Conservation (phyloP, 176 grass and related monocot genomes). For the Ensete ventricosum region DNA sequence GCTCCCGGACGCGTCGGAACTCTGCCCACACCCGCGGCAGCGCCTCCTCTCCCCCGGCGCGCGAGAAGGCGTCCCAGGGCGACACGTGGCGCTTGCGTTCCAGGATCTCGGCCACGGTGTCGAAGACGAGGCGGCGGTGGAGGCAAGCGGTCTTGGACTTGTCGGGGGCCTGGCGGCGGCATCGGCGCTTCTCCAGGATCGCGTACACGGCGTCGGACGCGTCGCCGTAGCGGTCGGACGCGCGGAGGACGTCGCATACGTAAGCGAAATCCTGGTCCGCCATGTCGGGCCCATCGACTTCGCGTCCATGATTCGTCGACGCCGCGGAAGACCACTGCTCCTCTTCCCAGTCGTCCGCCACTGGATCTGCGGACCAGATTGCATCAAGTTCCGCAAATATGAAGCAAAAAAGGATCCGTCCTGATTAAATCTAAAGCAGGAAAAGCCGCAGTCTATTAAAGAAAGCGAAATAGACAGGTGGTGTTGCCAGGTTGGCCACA, state of each 20-base stretch:
- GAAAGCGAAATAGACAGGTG: neutral
- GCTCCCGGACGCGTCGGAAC: conserved; percentile 35
- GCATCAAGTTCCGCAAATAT: neutral
- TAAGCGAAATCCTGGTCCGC: conserved; percentile 47
- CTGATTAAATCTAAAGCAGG: neutral
- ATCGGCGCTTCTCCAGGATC: conserved; percentile 20
- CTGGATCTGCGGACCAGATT: neutral
- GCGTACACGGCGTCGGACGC: conserved; percentile 31
- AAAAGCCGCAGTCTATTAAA: neutral
- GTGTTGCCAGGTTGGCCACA: neutral
- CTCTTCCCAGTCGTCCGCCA: conserved; percentile 11
- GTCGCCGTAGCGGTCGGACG: conserved; percentile 12
- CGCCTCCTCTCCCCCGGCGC: conserved; percentile 10
- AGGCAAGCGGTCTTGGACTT: conserved; percentile 26
- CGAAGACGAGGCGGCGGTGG: conserved; percentile 46
- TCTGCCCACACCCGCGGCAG: conserved; percentile 42
- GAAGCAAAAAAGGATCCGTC: neutral
- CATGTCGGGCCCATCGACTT: conserved; percentile 9
- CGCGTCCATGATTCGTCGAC: neutral
- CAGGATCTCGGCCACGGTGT: conserved; percentile 49
- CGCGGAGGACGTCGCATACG: conserved; percentile 40
- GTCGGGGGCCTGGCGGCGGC: neutral
- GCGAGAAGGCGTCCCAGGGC: conserved; percentile 36
- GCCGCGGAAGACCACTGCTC: neutral
- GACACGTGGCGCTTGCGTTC: conserved; percentile 37